Evolutionary conservation across 352 stramenopile genomes (phyloP).

Genomic region (Globisporangium irregulare): DNA sequence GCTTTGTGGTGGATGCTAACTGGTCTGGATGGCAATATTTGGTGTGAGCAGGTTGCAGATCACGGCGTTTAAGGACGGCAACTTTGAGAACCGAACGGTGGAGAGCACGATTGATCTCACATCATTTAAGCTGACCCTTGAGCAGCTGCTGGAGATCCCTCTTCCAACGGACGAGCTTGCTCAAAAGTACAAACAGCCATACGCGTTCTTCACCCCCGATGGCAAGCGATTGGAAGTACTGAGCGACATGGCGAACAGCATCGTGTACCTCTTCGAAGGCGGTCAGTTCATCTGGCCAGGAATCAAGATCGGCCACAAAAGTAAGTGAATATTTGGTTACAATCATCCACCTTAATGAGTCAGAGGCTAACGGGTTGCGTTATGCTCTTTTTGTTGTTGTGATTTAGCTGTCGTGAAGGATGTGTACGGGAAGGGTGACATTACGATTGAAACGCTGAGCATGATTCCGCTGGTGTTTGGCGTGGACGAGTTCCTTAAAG

Average conservation of each 20-base stretch:
- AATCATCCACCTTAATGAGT: not conserved
- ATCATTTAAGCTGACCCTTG: conserved; percentile 32
- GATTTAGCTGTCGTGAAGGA: conserved; percentile 37
- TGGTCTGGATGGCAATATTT: conserved; percentile 2
- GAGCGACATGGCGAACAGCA: conserved; percentile 34
- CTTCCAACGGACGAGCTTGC: conserved; percentile 24
- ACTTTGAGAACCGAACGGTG: conserved; percentile 19
- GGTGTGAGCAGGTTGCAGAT: conserved; percentile 32
- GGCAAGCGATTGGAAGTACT: conserved; percentile 46
- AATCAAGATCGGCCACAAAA: conserved; percentile 62
- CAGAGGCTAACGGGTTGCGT: not conserved
- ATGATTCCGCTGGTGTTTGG: conserved; percentile 69
- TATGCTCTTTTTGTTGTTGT: not conserved
- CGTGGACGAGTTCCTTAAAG: conserved; percentile 68
- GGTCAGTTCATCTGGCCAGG: conserved; percentile 77
- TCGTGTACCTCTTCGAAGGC: conserved; percentile 76
- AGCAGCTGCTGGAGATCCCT: conserved; percentile 40
- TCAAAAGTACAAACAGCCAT: conserved; percentile 64
- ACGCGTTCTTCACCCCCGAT: conserved; percentile 57
- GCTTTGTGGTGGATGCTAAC: not conserved
- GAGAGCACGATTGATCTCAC: conserved; percentile 37
- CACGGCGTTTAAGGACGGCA: conserved; percentile 63
- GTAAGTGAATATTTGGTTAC: conserved; percentile 18
- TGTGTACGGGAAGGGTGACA: conserved; percentile 38
- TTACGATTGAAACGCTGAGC: conserved; percentile 56